Percentiles rank a stretch among this genome's conserved stretches.
phyloP scores from a whole-genome alignment of 2,329 filamentous ascomycete species.

The Nigrospora sphaerica region DNA sequence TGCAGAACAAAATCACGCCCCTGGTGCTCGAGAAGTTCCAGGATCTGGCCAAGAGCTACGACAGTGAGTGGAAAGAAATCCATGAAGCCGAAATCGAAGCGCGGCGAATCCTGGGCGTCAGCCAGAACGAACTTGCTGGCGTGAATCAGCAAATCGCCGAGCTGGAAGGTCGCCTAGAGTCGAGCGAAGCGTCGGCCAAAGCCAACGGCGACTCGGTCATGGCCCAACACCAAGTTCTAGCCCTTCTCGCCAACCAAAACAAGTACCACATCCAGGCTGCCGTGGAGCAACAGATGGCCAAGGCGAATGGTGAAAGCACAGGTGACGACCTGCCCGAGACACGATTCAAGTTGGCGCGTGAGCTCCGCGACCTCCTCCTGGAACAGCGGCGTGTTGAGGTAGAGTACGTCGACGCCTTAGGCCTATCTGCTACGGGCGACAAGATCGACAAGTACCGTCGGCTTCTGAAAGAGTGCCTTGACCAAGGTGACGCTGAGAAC shows the following conservation, averaged over 20 bases:
- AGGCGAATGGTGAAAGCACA: constrained; percentile 39
- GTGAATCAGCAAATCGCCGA: constrained; percentile 53
- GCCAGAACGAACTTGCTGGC: constrained; percentile 58
- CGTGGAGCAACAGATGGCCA: constrained; percentile 42
- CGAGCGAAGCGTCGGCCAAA: constrained; percentile 45
- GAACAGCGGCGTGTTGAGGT: constrained; percentile 57
- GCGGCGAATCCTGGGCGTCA: constrained; percentile 56
- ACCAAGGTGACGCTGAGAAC: constrained; percentile 58
- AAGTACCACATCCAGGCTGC: constrained; percentile 43
- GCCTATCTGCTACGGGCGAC: constrained; percentile 63
- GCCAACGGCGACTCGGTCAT: constrained; percentile 43
- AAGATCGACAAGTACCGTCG: constrained; percentile 67
- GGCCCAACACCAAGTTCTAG: constrained; percentile 40
- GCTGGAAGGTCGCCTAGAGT: constrained; percentile 47
- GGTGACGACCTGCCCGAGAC: constrained; percentile 43
- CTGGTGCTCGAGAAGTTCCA: constrained; percentile 67
- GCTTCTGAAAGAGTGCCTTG: constrained; percentile 61
- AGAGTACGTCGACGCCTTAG: constrained; percentile 63
- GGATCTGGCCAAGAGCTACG: constrained; percentile 63
- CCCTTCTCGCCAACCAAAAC: constrained; percentile 44
- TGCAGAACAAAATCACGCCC: constrained; percentile 62
- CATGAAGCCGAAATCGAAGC: constrained; percentile 63
- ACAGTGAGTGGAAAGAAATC: constrained; percentile 69
- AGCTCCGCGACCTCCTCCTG: constrained; percentile 47
- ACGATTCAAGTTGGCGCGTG: constrained; percentile 48